These are phyloP conservation scores for Cinnamomum chago DNA, from an alignment of 164 flowering plant genomes.

Conservation along the genomic window DNA sequence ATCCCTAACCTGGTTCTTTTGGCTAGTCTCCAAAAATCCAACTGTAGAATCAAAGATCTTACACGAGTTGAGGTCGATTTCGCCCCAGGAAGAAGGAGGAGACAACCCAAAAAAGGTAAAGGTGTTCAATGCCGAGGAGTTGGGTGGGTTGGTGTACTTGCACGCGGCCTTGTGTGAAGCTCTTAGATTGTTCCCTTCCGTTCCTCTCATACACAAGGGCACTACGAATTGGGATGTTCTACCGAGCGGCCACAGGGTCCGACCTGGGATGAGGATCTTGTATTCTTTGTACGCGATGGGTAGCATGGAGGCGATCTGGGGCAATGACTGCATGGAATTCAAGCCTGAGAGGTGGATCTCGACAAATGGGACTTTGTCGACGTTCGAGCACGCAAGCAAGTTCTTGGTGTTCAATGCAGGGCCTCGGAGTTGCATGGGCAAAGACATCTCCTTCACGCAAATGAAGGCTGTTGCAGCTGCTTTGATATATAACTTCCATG, in stretches of 20 bases:
- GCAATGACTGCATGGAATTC: constrained; percentile 43
- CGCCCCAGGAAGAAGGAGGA: neutral
- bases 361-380: constrained; percentile 10
- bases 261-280: constrained; percentile 21
- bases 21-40: constrained; percentile 29
- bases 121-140: constrained; percentile 13
- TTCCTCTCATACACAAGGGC: constrained; percentile 32
- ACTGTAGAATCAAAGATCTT: constrained; percentile 25
- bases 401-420: constrained; percentile 42
- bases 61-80: constrained; percentile 16
- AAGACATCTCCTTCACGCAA: constrained; percentile 29
- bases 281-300: constrained; percentile 31
- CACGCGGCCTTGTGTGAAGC: constrained; percentile 44
- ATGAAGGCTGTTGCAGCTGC: constrained; percentile 40
- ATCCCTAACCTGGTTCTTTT: constrained; percentile 39
- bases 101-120: neutral
- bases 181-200: constrained; percentile 44
- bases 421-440: constrained; percentile 46
- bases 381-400: constrained; percentile 29
- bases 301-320: constrained; percentile 44
- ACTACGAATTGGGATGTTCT: constrained; percentile 23
- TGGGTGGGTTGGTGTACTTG: constrained; percentile 25
- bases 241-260: constrained; percentile 35
- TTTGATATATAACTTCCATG: constrained; percentile 21
- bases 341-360: constrained; percentile 57